phyloP scores from a whole-genome alignment of 1,139 yeast species.

The Kodamaea fungicola region DNA sequence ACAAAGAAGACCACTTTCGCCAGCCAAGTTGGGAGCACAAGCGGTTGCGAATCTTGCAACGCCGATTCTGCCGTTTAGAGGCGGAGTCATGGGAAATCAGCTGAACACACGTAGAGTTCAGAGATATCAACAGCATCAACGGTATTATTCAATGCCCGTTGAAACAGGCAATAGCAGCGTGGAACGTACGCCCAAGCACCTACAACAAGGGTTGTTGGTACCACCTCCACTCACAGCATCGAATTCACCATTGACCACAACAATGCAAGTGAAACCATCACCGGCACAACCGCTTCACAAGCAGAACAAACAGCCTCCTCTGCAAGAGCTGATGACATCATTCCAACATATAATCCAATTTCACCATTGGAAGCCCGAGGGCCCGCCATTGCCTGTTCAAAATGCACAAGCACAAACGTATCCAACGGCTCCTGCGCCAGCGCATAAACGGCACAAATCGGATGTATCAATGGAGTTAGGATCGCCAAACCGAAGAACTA shows the following conservation, averaged over 20 bases:
- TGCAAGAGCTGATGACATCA: slow-evolving; percentile 51
- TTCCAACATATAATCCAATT: slow-evolving; percentile 51
- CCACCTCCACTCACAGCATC: slow-evolving; percentile 13
- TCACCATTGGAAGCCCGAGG: slow-evolving; percentile 52
- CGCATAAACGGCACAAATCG: slow-evolving; percentile 21
- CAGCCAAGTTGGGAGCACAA: slow-evolving; percentile 70
- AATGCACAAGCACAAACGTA: slow-evolving; percentile 1
- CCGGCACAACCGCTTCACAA: slow-evolving; percentile 46
- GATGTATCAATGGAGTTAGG: slow-evolving; percentile 15
- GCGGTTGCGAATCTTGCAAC: slow-evolving; percentile 58
- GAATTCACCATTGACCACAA: slow-evolving; percentile 20
- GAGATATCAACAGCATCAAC: slow-evolving; percentile 29
- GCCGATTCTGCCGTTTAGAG: slow-evolving; percentile 31
- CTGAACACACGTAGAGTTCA: slow-evolving; percentile 15
- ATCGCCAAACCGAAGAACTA: slow-evolving; percentile 6
- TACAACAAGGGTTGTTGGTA: slow-evolving; percentile 3
- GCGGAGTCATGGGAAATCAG: slow-evolving; percentile 9
- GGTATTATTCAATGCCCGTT: slow-evolving; percentile 44
- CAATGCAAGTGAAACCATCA: slow-evolving; percentile 44
- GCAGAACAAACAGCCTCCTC: slow-evolving; percentile 35
- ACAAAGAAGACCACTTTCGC: slow-evolving; percentile 51
- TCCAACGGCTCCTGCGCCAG: no score
- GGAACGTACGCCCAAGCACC: slow-evolving; percentile 4
- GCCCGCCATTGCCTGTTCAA: slow-evolving; percentile 13
- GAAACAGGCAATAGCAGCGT: slow-evolving; percentile 16